These are phyloP conservation scores for Coffea eugenioides DNA, from an alignment of 257 asterid genomes.

Conservation along the genomic window DNA sequence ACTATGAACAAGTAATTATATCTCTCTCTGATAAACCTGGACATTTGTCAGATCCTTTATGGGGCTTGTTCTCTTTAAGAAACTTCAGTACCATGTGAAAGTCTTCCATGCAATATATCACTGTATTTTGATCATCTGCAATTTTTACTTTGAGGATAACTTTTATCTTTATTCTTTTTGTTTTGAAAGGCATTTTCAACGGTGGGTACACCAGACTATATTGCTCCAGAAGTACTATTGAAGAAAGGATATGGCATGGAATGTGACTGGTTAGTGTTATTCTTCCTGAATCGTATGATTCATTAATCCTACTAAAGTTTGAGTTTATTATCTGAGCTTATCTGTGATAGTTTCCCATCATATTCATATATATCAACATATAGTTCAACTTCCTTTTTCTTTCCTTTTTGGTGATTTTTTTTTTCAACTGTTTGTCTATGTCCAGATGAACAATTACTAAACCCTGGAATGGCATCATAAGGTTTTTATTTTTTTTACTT, in stretches of 20 bases:
- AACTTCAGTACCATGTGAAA: background rate
- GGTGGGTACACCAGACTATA: conserved; percentile 97
- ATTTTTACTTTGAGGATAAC: background rate
- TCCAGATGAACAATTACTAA: too few relatives aligned
- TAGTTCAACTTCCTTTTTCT: background rate
- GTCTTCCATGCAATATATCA: background rate
- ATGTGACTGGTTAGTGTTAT: conserved; percentile 85
- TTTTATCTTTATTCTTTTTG: conserved; percentile 22
- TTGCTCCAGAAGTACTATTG: conserved; percentile 96
- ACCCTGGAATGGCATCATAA: background rate
- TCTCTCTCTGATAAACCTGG: background rate
- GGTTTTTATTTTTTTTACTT: background rate
- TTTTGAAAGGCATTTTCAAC: conserved; percentile 90
- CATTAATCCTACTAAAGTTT: background rate
- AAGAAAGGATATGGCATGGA: conserved; percentile 98
- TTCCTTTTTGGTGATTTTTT: background rate
- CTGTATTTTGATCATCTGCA: background rate
- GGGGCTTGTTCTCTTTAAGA: background rate
- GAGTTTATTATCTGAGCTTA: background rate
- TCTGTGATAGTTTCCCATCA: background rate
- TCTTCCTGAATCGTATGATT: background rate
- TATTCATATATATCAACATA: background rate
- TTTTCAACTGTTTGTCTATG: background rate
- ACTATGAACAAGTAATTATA: background rate
- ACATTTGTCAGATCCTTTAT: background rate